phyloP scores from a whole-genome alignment of 2,329 filamentous ascomycete species.

The Fusarium mangiferae region DNA sequence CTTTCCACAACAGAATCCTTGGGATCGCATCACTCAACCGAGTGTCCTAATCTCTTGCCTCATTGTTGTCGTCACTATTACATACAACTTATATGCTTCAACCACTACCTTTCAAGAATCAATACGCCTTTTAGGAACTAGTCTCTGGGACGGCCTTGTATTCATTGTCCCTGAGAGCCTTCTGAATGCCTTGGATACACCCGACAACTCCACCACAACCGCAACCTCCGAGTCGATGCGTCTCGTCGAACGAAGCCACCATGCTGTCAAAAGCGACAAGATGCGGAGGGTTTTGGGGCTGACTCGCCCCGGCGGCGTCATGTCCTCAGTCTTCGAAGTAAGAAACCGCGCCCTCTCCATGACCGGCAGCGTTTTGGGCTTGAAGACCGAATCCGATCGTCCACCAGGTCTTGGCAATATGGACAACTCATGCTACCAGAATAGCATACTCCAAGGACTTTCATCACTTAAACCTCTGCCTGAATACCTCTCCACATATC shows the following conservation, averaged over 20 bases:
- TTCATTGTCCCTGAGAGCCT: constrained; percentile 65
- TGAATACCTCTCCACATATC: constrained; percentile 68
- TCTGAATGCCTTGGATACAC: constrained; percentile 66
- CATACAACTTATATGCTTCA: constrained; percentile 50
- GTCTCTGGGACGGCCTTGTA: constrained; percentile 71
- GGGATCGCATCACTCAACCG: constrained; percentile 50
- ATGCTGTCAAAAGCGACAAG: constrained; percentile 71
- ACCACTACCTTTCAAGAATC: constrained; percentile 46
- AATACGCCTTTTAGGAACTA: constrained; percentile 47
- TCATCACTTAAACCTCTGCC: constrained; percentile 78
- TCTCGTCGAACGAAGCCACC: constrained; percentile 53
- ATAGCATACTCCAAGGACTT: constrained; percentile 89
- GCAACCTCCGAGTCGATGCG: constrained; percentile 53
- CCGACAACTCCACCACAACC: constrained; percentile 60
- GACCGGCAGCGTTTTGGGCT: constrained; percentile 55
- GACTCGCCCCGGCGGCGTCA: constrained; percentile 62
- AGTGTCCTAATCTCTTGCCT: constrained; percentile 50
- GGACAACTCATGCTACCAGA: constrained; percentile 98
- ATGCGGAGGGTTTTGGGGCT: constrained; percentile 72
- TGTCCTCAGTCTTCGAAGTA: constrained; percentile 67
- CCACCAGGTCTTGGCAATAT: constrained; percentile 84
- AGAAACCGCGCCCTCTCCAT: constrained; percentile 67
- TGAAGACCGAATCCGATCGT: constrained; percentile 54
- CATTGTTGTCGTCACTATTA: constrained; percentile 47
- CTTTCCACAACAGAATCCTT: constrained; percentile 41